Evolutionary conservation across 1,284 basidiomycete species (phyloP).

Genomic region (Ceratobasidium sp.): DNA sequence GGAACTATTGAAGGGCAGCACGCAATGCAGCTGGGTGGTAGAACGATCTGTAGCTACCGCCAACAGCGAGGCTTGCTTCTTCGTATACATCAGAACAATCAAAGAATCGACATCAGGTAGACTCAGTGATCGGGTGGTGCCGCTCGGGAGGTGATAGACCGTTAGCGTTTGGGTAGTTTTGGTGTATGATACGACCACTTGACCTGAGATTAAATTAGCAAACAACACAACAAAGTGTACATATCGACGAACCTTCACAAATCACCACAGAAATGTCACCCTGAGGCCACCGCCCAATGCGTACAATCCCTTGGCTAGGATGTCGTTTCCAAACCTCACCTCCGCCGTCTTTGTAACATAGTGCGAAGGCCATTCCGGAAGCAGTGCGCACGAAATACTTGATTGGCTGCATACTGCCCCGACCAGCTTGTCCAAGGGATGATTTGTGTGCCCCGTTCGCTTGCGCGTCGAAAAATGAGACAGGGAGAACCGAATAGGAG

Average conservation of each 20-base stretch:
- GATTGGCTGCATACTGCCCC: slow-evolving; percentile 54
- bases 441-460: slow-evolving; percentile 48
- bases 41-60: slow-evolving; percentile 48
- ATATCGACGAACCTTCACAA: slow-evolving; percentile 3
- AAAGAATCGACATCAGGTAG: slow-evolving; percentile 31
- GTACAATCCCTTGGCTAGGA: slow-evolving; percentile 50
- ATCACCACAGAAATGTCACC: slow-evolving; percentile 54
- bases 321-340: slow-evolving; percentile 69
- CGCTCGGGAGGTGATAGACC: slow-evolving; percentile 30
- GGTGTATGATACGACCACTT: slow-evolving; percentile 11
- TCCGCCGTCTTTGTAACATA: slow-evolving; percentile 67
- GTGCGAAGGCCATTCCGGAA: slow-evolving; percentile 75
- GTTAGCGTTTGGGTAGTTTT: not conserved
- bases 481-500: slow-evolving; percentile 65
- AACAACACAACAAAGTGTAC: slow-evolving; percentile 46
- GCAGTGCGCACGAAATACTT: slow-evolving; percentile 75
- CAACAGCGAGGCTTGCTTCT: slow-evolving; percentile 17
- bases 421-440: slow-evolving; percentile 28
- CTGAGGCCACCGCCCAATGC: slow-evolving; percentile 61
- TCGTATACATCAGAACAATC: slow-evolving; percentile 12
- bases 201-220: slow-evolving; percentile 50
- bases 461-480: slow-evolving; percentile 70
- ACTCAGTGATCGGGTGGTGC: not conserved
- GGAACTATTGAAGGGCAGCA: slow-evolving; percentile 49
- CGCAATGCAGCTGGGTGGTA: slow-evolving; percentile 64